Conservation (phyloP, 2,329 filamentous ascomycete genomes). For the Fusarium luffae region DNA sequence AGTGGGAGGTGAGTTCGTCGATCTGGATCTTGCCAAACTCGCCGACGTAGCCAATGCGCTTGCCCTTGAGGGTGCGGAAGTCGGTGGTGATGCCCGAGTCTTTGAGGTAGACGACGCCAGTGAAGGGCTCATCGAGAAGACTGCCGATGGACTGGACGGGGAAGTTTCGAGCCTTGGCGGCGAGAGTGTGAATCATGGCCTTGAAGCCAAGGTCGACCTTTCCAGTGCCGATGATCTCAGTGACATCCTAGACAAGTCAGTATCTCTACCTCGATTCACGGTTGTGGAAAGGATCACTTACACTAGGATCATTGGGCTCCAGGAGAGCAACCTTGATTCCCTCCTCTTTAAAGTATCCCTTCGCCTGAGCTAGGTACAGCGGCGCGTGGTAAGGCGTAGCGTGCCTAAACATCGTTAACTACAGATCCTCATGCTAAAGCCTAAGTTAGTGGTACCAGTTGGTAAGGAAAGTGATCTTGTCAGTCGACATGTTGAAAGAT, state of each 20-base stretch:
- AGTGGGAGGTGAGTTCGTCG: slow-evolving; percentile 81
- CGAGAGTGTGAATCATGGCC: slow-evolving; percentile 85
- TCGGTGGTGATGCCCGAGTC: slow-evolving; percentile 78
- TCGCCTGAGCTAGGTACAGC: slow-evolving; percentile 79
- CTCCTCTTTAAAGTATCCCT: slow-evolving; percentile 79
- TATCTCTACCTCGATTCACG: fast-evolving
- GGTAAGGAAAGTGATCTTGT: slow-evolving; percentile 86
- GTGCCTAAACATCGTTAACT: slow-evolving; percentile 66
- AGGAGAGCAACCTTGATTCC: slow-evolving; percentile 81
- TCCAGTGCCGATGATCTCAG: slow-evolving; percentile 80
- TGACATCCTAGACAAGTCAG: slow-evolving; percentile 69
- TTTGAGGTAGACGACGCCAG: slow-evolving; percentile 81
- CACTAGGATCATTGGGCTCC: slow-evolving; percentile 82
- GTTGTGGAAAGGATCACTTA: slow-evolving; percentile 48
- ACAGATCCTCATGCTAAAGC: slow-evolving; percentile 20
- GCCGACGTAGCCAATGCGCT: slow-evolving; percentile 82
- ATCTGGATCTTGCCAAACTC: slow-evolving; percentile 89
- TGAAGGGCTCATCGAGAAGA: slow-evolving; percentile 83
- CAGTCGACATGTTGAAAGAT: slow-evolving; percentile 75
- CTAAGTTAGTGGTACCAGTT: slow-evolving; percentile 70
- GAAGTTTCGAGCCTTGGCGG: slow-evolving; percentile 79
- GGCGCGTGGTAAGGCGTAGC: slow-evolving; percentile 85
- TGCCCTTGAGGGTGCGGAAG: slow-evolving; percentile 79
- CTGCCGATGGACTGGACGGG: slow-evolving; percentile 79
- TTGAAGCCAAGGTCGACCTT: slow-evolving; percentile 85